phyloP scores from a whole-genome alignment of 352 stramenopile genomes.

The Pseudoperonospora humuli region DNA sequence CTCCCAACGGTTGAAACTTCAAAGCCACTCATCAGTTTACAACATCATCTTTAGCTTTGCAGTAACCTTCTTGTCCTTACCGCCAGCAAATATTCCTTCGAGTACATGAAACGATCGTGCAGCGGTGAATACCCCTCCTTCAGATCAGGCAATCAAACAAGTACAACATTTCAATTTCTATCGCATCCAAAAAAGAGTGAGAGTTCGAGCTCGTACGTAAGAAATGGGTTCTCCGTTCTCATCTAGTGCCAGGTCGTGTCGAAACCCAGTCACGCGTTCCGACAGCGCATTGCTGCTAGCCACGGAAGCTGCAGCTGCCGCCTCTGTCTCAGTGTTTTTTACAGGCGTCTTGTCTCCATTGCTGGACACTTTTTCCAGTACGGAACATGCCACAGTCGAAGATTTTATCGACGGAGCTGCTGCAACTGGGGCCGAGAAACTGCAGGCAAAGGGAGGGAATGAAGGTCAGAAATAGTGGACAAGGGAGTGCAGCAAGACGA shows the following conservation, averaged over 20 bases:
- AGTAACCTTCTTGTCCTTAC: conserved; percentile 12
- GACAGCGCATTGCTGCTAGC: conserved; percentile 11
- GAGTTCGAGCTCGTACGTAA: conserved; percentile 27
- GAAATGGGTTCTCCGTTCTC: conserved; percentile 26
- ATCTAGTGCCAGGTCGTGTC: conserved; percentile 10
- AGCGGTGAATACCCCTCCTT: conserved; percentile 27
- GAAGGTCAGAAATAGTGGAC: background rate
- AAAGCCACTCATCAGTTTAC: background rate
- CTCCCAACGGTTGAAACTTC: conserved; percentile 51
- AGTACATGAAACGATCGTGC: conserved; percentile 46
- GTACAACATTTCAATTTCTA: background rate
- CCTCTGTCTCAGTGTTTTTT: conserved; percentile 7
- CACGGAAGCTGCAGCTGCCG: background rate
- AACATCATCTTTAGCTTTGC: background rate
- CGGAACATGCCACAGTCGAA: conserved; percentile 6
- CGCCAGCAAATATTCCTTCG: conserved; percentile 50
- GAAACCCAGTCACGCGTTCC: conserved; percentile 8
- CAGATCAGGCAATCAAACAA: no score
- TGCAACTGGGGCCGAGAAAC: conserved; percentile 22
- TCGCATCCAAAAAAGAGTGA: background rate
- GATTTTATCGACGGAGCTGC: conserved; percentile 16
- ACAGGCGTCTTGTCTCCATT: background rate
- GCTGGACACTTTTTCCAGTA: background rate
- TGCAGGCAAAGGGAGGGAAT: conserved; percentile 4
- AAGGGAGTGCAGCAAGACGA: background rate